These are phyloP conservation scores for Mucor mucedo DNA, from an alignment of 371 early-diverging fungal genomes.

Conservation along the genomic window DNA sequence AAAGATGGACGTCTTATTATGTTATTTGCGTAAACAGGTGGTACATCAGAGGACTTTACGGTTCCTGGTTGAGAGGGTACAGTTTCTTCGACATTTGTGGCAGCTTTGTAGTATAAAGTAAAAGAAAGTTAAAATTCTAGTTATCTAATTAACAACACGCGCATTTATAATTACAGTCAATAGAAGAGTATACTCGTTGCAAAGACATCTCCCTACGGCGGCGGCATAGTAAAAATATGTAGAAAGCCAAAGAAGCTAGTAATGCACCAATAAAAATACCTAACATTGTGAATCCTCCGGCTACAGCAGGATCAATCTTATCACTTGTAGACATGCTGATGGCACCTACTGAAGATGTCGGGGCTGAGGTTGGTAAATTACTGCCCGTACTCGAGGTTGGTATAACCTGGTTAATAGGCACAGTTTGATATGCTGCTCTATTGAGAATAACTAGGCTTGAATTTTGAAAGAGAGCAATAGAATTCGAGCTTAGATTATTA, in stretches of 20 bases:
- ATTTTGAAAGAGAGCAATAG: neutral
- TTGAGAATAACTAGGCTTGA: neutral
- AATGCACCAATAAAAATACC: neutral
- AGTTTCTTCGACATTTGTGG: too few relatives aligned
- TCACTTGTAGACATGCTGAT: neutral
- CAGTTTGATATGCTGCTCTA: neutral
- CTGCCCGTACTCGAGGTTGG: neutral
- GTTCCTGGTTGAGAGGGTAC: too few relatives aligned
- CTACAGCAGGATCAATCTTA: neutral
- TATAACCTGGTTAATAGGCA: neutral
- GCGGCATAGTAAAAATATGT: neutral
- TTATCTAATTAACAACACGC: too few relatives aligned
- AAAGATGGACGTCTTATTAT: too few relatives aligned
- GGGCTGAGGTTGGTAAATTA: neutral
- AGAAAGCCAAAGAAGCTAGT: neutral
- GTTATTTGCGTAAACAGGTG: too few relatives aligned
- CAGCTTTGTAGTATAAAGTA: too few relatives aligned
- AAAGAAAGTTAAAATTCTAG: too few relatives aligned
- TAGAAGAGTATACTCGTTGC: too few relatives aligned
- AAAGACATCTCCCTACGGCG: too few relatives aligned
- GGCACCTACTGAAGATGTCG: neutral
- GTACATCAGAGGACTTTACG: too few relatives aligned
- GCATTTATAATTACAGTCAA: too few relatives aligned
- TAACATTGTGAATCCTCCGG: slow-evolving; percentile 2
- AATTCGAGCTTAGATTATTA: neutral